phyloP scores from a whole-genome alignment of 805 yeast species.

The Candida caryicola region DNA sequence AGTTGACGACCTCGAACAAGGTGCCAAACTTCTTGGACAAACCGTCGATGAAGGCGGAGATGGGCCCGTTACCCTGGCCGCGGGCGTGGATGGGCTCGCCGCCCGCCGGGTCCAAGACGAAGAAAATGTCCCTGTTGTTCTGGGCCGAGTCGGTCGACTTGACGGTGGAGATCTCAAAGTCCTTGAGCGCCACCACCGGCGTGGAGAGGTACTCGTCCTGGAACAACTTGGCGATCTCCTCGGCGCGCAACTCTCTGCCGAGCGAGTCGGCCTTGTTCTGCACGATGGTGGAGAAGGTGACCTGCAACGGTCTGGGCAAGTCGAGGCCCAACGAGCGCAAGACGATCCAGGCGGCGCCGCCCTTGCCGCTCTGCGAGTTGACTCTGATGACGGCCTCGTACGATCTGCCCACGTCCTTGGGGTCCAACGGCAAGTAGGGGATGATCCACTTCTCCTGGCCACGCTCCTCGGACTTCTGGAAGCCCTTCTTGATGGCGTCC shows the following conservation, averaged over 20 bases:
- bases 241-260: conserved; percentile 68
- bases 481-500: conserved; percentile 70
- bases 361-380: conserved; percentile 84
- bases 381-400: conserved; percentile 83
- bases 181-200: conserved; percentile 16
- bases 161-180: conserved; percentile 22
- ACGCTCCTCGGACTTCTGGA: conserved; percentile 51
- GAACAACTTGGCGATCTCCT: conserved; percentile 61
- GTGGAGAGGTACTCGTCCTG: conserved; percentile 47
- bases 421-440: conserved; percentile 79
- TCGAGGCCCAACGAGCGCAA: conserved; percentile 69
- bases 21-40: conserved; percentile 50
- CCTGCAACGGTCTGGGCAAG: conserved; percentile 69
- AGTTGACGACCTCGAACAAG: conserved; percentile 60
- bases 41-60: conserved; percentile 70
- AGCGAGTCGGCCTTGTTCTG: conserved; percentile 61
- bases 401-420: conserved; percentile 75
- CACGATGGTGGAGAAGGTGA: conserved; percentile 61
- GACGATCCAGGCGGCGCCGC: conserved; percentile 84
- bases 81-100: conserved; percentile 24
- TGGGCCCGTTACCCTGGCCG: conserved; percentile 78
- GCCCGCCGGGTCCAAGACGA: conserved; percentile 16
- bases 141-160: conserved; percentile 9
- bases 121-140: conserved; percentile 21
- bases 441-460: conserved; percentile 51